phyloP scores from a whole-genome alignment of 2,329 filamentous ascomycete genomes.

The Trichoderma atrobrunneum region DNA sequence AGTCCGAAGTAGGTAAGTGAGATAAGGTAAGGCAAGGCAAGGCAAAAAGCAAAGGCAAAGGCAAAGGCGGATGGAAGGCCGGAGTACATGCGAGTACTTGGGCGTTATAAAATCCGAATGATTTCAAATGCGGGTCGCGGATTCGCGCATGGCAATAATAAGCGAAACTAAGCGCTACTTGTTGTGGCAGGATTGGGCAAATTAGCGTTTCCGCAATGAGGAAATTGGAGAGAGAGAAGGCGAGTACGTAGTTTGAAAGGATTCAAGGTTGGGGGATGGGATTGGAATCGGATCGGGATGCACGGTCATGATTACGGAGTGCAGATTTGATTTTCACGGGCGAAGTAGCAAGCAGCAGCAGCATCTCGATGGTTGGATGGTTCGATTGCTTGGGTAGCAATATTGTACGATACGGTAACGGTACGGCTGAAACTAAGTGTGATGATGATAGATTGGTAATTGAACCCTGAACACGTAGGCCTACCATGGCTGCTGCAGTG shows the following conservation, averaged over 20 bases:
- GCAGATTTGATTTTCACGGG: too few relatives aligned
- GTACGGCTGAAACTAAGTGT: too few relatives aligned
- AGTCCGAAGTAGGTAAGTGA: background rate
- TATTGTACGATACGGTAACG: too few relatives aligned
- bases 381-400: too few relatives aligned
- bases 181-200: background rate
- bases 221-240: background rate
- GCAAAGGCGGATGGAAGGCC: background rate
- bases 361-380: too few relatives aligned
- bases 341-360: too few relatives aligned
- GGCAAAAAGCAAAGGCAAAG: background rate
- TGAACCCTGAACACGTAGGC: too few relatives aligned
- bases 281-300: too few relatives aligned
- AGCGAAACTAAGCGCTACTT: conserved; percentile 13
- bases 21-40: background rate
- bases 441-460: too few relatives aligned
- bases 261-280: background rate
- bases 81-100: background rate
- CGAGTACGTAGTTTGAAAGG: background rate
- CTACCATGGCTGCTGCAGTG: too few relatives aligned
- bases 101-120: background rate
- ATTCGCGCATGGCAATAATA: conserved; percentile 2
- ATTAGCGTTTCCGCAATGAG: background rate
- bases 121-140: conserved; percentile 17
- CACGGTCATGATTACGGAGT: too few relatives aligned